These are phyloP conservation scores for Spencermartinsiella europaea DNA, from an alignment of 805 yeast species.

Conservation along the genomic window DNA sequence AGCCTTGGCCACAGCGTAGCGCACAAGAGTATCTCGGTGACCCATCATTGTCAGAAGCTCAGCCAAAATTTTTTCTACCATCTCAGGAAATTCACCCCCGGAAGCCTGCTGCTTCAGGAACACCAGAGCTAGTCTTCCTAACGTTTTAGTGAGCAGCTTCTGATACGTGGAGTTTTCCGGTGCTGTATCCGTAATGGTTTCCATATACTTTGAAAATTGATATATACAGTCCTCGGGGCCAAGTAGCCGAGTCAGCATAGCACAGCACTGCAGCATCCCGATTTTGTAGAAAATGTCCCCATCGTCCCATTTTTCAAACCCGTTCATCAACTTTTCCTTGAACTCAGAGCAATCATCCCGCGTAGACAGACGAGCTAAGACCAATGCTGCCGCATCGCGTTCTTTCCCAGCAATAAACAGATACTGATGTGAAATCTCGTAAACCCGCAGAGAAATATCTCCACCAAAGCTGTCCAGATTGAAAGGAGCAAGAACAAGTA, in stretches of 20 bases:
- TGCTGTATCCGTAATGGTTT: not conserved
- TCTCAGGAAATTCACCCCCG: slow-evolving; percentile 31
- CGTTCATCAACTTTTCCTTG: slow-evolving; percentile 27
- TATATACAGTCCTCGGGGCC: not conserved
- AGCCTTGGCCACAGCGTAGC: slow-evolving; percentile 66
- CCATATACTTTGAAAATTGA: not conserved
- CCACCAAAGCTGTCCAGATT: slow-evolving; percentile 41
- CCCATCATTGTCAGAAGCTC: slow-evolving; percentile 42
- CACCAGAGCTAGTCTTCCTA: slow-evolving; percentile 38
- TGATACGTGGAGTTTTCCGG: slow-evolving; percentile 9
- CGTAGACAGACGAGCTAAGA: slow-evolving; percentile 50
- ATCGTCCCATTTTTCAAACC: slow-evolving; percentile 11
- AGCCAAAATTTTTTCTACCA: slow-evolving; percentile 46
- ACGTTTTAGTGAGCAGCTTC: slow-evolving; percentile 29
- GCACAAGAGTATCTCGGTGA: slow-evolving; percentile 48
- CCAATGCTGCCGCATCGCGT: slow-evolving; percentile 47
- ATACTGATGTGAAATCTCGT: slow-evolving; percentile 31
- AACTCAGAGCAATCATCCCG: slow-evolving; percentile 38
- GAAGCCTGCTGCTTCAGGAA: slow-evolving; percentile 17
- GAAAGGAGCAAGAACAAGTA: slow-evolving; percentile 71
- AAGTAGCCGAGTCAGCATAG: slow-evolving; percentile 26
- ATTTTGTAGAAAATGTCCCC: slow-evolving; percentile 17
- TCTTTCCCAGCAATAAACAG: slow-evolving; percentile 50
- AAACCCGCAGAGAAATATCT: slow-evolving; percentile 33
- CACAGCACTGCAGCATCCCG: slow-evolving; percentile 40